A percentile compares a stretch with the other conserved stretches of the same genome.
phyloP scores from a whole-genome alignment of 2,329 filamentous ascomycete species.

The Aspergillus vadensis region DNA sequence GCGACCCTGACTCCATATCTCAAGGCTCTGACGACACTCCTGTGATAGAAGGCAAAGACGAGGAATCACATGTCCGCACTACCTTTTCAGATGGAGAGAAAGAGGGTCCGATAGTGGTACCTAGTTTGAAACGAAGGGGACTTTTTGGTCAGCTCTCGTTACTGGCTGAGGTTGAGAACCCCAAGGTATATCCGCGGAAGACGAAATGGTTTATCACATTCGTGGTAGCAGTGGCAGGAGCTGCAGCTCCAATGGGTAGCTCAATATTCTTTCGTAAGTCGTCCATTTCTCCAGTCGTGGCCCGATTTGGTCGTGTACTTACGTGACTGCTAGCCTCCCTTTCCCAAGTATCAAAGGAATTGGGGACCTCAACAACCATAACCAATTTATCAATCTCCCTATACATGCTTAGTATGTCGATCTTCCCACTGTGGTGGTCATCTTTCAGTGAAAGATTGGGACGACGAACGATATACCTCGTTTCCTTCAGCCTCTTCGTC shows the following conservation, averaged over 20 bases:
- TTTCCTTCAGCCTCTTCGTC: conserved; percentile 71
- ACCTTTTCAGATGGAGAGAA: conserved; percentile 25
- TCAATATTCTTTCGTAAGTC: conserved; percentile 77
- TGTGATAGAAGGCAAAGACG: conserved; percentile 21
- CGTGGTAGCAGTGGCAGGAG: conserved; percentile 74
- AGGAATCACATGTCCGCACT: conserved; percentile 23
- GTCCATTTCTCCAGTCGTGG: neutral
- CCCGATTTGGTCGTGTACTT: neutral
- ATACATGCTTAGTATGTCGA: conserved; percentile 81
- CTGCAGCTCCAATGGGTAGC: conserved; percentile 79
- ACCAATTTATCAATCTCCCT: conserved; percentile 76
- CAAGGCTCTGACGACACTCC: conserved; percentile 11
- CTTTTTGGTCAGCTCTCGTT: conserved; percentile 70
- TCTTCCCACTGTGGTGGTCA: conserved; percentile 86
- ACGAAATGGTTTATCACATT: conserved; percentile 86
- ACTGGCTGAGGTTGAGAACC: conserved; percentile 76
- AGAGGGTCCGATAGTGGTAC: conserved; percentile 50
- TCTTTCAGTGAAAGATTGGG: conserved; percentile 73
- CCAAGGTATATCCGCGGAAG: conserved; percentile 69
- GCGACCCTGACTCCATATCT: conserved; percentile 23
- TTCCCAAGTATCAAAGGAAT: conserved; percentile 61
- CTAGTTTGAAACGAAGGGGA: conserved; percentile 64
- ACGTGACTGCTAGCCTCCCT: conserved; percentile 62
- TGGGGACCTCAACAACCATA: conserved; percentile 65
- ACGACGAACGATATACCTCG: conserved; percentile 75